A percentile compares a stretch with the other conserved stretches of the same genome.
These are phyloP conservation scores for Diaporthe helianthi DNA, from an alignment of 2,329 filamentous ascomycete genomes.

Conservation along the genomic window DNA sequence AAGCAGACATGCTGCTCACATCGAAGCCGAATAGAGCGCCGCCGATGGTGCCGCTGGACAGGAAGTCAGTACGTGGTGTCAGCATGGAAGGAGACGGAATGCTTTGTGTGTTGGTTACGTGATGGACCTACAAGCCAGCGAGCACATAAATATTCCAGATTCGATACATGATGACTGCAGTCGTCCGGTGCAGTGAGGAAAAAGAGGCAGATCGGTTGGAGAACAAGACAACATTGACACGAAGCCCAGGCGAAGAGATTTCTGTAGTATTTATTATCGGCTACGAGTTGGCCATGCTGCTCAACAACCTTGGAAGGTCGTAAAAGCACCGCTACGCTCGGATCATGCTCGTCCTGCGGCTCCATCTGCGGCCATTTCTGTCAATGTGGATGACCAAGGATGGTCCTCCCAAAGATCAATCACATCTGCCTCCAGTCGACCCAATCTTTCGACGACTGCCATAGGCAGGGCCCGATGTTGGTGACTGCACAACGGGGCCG, in stretches of 20 bases:
- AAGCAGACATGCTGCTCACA: constrained; percentile 76
- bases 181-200: not conserved
- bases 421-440: not conserved
- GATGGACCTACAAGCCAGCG: constrained; percentile 9
- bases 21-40: constrained; percentile 81
- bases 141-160: constrained; percentile 35
- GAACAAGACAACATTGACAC: not conserved
- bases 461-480: not conserved
- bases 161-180: constrained; percentile 34
- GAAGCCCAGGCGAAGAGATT: not conserved
- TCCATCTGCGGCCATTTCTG: constrained; percentile 2
- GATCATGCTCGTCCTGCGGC: constrained; percentile 12
- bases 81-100: not conserved
- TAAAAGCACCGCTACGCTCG: not conserved
- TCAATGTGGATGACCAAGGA: constrained; percentile 13
- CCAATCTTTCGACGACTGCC: not conserved
- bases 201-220: not conserved
- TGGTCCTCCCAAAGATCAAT: not conserved
- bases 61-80: not conserved
- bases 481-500: not conserved
- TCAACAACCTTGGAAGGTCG: not conserved
- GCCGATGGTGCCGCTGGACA: constrained; percentile 49
- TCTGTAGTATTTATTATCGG: constrained; percentile 19
- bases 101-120: not conserved
- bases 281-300: not conserved